phyloP scores from a whole-genome alignment of 2,329 filamentous ascomycete genomes.

The Kalmusia sp. region DNA sequence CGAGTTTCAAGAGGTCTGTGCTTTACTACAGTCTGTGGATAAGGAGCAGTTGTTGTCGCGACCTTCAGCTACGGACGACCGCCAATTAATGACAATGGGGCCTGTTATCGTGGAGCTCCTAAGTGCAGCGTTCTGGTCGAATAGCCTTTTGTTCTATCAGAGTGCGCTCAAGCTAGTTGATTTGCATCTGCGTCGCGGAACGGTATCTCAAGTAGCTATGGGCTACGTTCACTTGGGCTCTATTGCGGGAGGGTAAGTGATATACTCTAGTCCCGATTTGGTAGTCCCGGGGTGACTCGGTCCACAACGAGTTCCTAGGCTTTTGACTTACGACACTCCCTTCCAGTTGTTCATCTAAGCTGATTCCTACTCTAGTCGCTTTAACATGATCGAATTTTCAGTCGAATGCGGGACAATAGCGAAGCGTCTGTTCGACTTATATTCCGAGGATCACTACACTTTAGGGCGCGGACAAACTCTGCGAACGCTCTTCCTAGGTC shows the following conservation, averaged over 20 bases:
- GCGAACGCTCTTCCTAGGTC: slow-evolving; percentile 73
- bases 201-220: slow-evolving; percentile 73
- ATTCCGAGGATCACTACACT: slow-evolving; percentile 63
- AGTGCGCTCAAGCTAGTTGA: slow-evolving; percentile 71
- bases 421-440: slow-evolving; percentile 69
- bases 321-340: no score
- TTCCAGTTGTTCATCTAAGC: no score
- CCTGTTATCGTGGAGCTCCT: slow-evolving; percentile 75
- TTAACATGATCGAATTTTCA: slow-evolving; percentile 73
- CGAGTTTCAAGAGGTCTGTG: slow-evolving; percentile 66
- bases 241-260: slow-evolving; percentile 70
- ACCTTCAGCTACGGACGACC: slow-evolving; percentile 54
- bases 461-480: slow-evolving; percentile 73
- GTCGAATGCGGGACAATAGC: slow-evolving; percentile 69
- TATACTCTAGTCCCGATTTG: no score
- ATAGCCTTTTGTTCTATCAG: slow-evolving; percentile 75
- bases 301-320: no score
- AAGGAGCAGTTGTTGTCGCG: slow-evolving; percentile 55
- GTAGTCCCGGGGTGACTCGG: no score
- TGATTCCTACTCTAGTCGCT: no score
- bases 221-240: slow-evolving; percentile 72
- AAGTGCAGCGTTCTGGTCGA: slow-evolving; percentile 76
- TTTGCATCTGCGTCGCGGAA: slow-evolving; percentile 68
- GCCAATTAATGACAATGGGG: slow-evolving; percentile 67
- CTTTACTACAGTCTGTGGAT: slow-evolving; percentile 51